Percentiles rank a stretch among this genome's conserved stretches.
Evolutionary conservation across 495 filamentous ascomycete species (phyloP).

Genomic region (Aspergillus steynii): DNA sequence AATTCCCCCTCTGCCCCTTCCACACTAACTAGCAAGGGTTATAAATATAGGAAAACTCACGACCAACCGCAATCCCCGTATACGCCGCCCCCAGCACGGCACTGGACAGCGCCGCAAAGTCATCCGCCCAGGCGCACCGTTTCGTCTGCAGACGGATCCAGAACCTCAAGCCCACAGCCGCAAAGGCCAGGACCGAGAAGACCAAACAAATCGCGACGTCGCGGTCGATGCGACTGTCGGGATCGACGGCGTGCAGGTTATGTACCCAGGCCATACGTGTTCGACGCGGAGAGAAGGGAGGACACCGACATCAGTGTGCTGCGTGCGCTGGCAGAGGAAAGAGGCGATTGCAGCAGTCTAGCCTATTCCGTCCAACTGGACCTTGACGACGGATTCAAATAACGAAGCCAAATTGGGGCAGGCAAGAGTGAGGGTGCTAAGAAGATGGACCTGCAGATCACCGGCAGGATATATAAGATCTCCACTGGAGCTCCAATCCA

Average conservation of each 20-base stretch:
- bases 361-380: no score
- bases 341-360: no score
- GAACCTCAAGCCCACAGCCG: conserved; percentile 28
- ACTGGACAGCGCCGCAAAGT: conserved; percentile 27
- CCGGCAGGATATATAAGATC: no score
- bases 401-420: no score
- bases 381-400: no score
- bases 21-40: background rate
- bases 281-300: background rate
- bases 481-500: no score
- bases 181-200: conserved; percentile 21
- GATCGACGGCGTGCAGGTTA: conserved; percentile 27
- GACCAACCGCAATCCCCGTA: conserved; percentile 23
- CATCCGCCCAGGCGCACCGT: conserved; percentile 26
- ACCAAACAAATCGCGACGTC: conserved; percentile 23
- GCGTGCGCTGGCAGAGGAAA: no score
- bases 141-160: conserved; percentile 23
- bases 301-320: background rate
- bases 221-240: conserved; percentile 19
- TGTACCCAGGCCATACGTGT: conserved; percentile 32
- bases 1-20: background rate
- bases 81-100: conserved; percentile 24
- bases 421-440: no score
- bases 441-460: no score
- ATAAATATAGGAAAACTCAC: conserved; percentile 18